A percentile compares a stretch with the other conserved stretches of the same genome.
phyloP scores from a whole-genome alignment of 495 filamentous ascomycete species.

The Aspergillus coremiiformis region DNA sequence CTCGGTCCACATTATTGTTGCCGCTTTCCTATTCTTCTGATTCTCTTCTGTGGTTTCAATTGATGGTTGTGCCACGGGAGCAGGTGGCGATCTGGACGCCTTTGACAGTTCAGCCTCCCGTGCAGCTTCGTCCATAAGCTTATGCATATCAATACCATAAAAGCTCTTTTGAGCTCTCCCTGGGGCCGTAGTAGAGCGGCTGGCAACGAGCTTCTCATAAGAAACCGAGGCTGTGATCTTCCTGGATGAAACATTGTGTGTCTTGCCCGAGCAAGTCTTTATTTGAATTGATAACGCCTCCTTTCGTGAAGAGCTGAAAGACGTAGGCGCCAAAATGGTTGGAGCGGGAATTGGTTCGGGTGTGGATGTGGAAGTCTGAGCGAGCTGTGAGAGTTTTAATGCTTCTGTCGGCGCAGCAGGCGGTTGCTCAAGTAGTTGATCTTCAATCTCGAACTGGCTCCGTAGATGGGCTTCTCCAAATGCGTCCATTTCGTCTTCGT shows the following conservation, averaged over 20 bases:
- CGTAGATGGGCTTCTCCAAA: slow-evolving; percentile 26
- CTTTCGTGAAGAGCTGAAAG: slow-evolving; percentile 11
- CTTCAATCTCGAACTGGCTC: slow-evolving; percentile 31
- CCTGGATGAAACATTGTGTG: slow-evolving; percentile 47
- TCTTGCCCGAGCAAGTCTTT: slow-evolving; percentile 60
- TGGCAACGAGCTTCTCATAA: slow-evolving; percentile 62
- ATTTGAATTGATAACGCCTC: slow-evolving; percentile 36
- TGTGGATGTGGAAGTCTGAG: background rate
- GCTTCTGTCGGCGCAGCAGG: slow-evolving; percentile 8
- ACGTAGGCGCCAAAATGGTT: background rate
- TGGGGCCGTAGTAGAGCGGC: slow-evolving; percentile 57
- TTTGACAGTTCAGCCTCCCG: slow-evolving; percentile 37
- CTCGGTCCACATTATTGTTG: slow-evolving; percentile 69
- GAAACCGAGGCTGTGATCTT: slow-evolving; percentile 41
- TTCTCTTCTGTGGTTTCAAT: slow-evolving; percentile 35
- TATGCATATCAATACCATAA: slow-evolving; percentile 87
- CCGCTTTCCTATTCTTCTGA: slow-evolving; percentile 24
- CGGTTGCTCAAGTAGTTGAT: slow-evolving; percentile 20
- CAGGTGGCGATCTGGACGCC: slow-evolving; percentile 10
- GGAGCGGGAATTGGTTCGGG: slow-evolving; percentile 4
- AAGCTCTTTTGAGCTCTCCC: slow-evolving; percentile 74
- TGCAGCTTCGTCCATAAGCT: slow-evolving; percentile 63
- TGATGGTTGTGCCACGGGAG: slow-evolving; percentile 22
- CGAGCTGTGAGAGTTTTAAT: slow-evolving; percentile 1
- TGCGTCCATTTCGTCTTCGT: slow-evolving; percentile 26